These are phyloP conservation scores for Rossbeevera mucosa DNA, from an alignment of 768 basidiomycete species.

Conservation along the genomic window DNA sequence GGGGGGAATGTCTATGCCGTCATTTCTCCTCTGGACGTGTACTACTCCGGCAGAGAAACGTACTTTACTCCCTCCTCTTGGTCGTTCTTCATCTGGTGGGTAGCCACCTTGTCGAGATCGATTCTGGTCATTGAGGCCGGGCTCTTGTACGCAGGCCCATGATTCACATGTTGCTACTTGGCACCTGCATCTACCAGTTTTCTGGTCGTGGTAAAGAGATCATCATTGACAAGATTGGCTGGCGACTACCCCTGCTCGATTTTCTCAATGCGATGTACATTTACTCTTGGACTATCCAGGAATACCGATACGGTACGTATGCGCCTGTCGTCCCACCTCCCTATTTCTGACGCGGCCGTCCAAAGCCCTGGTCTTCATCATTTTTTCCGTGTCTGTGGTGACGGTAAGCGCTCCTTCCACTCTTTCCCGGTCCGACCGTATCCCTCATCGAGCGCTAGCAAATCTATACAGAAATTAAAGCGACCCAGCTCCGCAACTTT, in stretches of 20 bases:
- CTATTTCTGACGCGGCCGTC: constrained; percentile 17
- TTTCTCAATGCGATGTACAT: constrained; percentile 64
- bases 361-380: constrained; percentile 36
- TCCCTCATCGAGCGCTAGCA: constrained; percentile 30
- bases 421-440: not conserved
- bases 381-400: constrained; percentile 48
- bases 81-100: constrained; percentile 59
- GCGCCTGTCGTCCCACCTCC: not conserved
- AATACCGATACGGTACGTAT: constrained; percentile 42
- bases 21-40: constrained; percentile 47
- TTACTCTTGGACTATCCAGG: constrained; percentile 51
- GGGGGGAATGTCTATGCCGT: constrained; percentile 60
- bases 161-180: constrained; percentile 63
- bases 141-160: constrained; percentile 42
- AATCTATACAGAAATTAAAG: constrained; percentile 66
- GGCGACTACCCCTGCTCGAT: constrained; percentile 59
- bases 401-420: constrained; percentile 28
- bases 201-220: constrained; percentile 49
- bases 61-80: constrained; percentile 65
- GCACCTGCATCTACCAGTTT: constrained; percentile 61
- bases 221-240: constrained; percentile 61
- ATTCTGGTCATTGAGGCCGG: not conserved
- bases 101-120: not conserved
- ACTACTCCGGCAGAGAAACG: constrained; percentile 50
- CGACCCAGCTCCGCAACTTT: constrained; percentile 42